Evolutionary conservation across 179 eudicot species (phyloP).

Genomic region (Beta lomatogona): DNA sequence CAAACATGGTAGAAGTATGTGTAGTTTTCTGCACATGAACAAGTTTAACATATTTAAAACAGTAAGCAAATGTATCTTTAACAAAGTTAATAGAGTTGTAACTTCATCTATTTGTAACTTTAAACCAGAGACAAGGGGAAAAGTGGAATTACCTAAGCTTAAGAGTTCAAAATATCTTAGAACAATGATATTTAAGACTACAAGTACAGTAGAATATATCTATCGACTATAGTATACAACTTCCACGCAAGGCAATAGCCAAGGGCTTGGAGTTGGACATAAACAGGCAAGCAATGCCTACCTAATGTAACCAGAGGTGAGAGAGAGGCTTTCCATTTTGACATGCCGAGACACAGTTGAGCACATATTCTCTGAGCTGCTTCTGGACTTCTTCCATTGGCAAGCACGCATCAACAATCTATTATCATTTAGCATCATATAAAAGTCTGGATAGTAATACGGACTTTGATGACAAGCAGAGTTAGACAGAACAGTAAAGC

Average conservation of each 20-base stretch:
- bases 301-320: constrained; percentile 57
- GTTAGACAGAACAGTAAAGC: background rate
- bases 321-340: constrained; percentile 65
- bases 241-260: background rate
- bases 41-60: too few species aligned
- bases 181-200: background rate
- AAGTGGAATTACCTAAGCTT: background rate
- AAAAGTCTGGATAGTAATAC: background rate
- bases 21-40: too few species aligned
- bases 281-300: background rate
- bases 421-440: constrained; percentile 6
- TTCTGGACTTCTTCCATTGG: constrained; percentile 79
- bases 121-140: background rate
- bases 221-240: background rate
- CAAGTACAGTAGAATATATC: background rate
- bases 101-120: background rate
- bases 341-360: constrained; percentile 58
- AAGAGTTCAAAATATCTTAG: background rate
- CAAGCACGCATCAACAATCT: constrained; percentile 72
- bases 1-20: too few species aligned
- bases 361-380: constrained; percentile 47
- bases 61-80: background rate
- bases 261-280: background rate
- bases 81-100: background rate
- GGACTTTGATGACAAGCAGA: background rate